phyloP scores from a whole-genome alignment of 805 yeast genomes.

The Scheffersomyces stipitis region DNA sequence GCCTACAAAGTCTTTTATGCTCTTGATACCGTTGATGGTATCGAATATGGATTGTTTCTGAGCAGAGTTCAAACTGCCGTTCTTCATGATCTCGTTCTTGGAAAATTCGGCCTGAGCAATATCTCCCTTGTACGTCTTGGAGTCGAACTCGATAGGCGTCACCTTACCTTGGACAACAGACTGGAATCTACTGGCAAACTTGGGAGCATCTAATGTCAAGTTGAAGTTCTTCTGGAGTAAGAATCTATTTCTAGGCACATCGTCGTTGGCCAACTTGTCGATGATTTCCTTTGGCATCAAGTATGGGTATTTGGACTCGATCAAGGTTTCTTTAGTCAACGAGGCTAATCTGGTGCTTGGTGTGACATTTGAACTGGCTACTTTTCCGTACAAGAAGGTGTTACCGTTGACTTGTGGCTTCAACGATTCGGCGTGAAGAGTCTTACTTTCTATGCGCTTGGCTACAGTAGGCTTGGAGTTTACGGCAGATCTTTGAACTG shows the following conservation, averaged over 20 bases:
- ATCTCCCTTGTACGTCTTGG: slow-evolving; percentile 5
- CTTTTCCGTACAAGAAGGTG: slow-evolving; percentile 40
- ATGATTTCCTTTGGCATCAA: slow-evolving; percentile 35
- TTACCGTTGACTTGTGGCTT: slow-evolving; percentile 21
- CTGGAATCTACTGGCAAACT: slow-evolving; percentile 24
- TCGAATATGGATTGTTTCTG: slow-evolving; percentile 32
- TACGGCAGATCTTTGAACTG: background rate
- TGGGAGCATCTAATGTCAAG: slow-evolving; percentile 20
- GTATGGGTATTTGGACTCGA: slow-evolving; percentile 42
- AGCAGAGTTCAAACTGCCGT: slow-evolving; percentile 24
- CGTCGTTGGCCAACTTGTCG: slow-evolving; percentile 15
- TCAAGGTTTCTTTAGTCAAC: slow-evolving; percentile 37
- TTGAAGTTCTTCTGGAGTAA: slow-evolving; percentile 31
- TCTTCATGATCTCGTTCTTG: slow-evolving; percentile 24
- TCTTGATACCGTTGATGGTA: slow-evolving; percentile 27
- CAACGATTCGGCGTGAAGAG: slow-evolving; percentile 10
- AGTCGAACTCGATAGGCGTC: slow-evolving; percentile 11
- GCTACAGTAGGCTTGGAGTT: background rate
- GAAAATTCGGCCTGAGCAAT: slow-evolving; percentile 16
- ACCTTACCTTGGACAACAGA: slow-evolving; percentile 34
- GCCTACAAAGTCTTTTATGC: slow-evolving; percentile 24
- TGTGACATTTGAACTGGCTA: slow-evolving; percentile 26
- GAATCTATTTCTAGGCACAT: slow-evolving; percentile 26
- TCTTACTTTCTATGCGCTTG: slow-evolving; percentile 5
- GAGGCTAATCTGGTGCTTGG: slow-evolving; percentile 37